Evolutionary conservation across 1,284 basidiomycete species (phyloP).

Genomic region (Schizopora paradoxa): DNA sequence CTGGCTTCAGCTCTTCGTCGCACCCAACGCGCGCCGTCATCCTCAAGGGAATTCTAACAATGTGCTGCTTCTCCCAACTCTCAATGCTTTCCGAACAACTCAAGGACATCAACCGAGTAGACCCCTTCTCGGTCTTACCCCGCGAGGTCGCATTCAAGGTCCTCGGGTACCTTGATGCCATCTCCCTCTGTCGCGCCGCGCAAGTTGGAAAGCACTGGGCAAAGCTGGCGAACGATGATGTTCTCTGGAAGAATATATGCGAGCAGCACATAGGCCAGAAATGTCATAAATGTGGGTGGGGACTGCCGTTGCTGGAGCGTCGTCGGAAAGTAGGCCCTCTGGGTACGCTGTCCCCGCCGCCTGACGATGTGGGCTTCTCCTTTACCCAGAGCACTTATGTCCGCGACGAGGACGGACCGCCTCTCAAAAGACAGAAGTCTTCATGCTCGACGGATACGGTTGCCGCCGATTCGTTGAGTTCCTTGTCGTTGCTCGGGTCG

Average conservation of each 20-base stretch:
- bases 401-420: slow-evolving; percentile 33
- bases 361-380: slow-evolving; percentile 25
- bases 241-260: slow-evolving; percentile 95
- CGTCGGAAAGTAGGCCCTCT: slow-evolving; percentile 43
- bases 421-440: slow-evolving; percentile 51
- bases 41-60: slow-evolving; percentile 95
- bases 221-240: slow-evolving; percentile 89
- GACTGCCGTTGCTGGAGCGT: slow-evolving; percentile 86
- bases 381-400: slow-evolving; percentile 36
- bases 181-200: slow-evolving; percentile 90
- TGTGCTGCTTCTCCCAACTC: slow-evolving; percentile 99
- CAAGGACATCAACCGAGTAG: slow-evolving; percentile 87
- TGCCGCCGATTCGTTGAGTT: background rate
- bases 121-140: slow-evolving; percentile 90
- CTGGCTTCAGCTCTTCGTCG: slow-evolving; percentile 92
- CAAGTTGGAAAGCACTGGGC: slow-evolving; percentile 91
- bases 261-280: slow-evolving; percentile 99
- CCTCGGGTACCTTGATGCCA: slow-evolving; percentile 91
- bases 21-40: slow-evolving; percentile 90
- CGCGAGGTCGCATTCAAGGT: slow-evolving; percentile 89
- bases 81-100: slow-evolving; percentile 94
- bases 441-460: slow-evolving; percentile 17
- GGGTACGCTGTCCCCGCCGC: slow-evolving; percentile 33
- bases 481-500: slow-evolving; percentile 8
- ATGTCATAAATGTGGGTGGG: slow-evolving; percentile 98